Percentiles rank a stretch among this genome's conserved stretches.
Conservation (phyloP, 768 basidiomycete species). For the Gyrodon lividus region DNA sequence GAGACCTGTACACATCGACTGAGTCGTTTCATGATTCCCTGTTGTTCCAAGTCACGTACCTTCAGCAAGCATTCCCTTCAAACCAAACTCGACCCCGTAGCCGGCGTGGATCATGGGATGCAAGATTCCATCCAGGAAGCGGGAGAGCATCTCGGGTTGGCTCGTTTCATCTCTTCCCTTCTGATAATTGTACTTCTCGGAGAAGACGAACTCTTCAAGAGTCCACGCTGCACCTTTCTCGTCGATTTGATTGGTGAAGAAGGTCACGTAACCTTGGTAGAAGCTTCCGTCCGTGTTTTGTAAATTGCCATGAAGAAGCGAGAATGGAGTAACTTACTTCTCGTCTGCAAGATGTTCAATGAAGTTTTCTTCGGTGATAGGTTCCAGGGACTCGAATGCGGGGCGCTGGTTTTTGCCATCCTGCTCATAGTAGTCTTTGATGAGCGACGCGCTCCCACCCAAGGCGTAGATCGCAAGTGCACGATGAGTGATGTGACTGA, state of each 20-base stretch:
- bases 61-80: conserved; percentile 62
- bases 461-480: conserved; percentile 28
- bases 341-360: conserved; percentile 9
- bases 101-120: conserved; percentile 66
- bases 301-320: background rate
- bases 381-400: conserved; percentile 12
- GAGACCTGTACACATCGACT: conserved; percentile 18
- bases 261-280: conserved; percentile 26
- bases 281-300: conserved; percentile 13
- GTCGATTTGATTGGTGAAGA: conserved; percentile 20
- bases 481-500: conserved; percentile 31
- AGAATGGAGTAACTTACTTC: conserved; percentile 8
- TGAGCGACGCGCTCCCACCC: conserved; percentile 22
- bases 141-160: conserved; percentile 54
- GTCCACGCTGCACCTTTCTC: conserved; percentile 14
- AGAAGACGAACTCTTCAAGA: conserved; percentile 32
- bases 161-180: conserved; percentile 7
- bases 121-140: conserved; percentile 47
- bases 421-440: conserved; percentile 26
- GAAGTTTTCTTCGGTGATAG: conserved; percentile 9
- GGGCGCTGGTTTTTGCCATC: conserved; percentile 24
- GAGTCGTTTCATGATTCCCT: background rate
- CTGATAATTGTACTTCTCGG: conserved; percentile 25
- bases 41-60: conserved; percentile 34
- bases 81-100: conserved; percentile 59